Base-by-base conservation (phyloP, 805 yeast species). In the Kluyveromyces starmeri region DNA sequence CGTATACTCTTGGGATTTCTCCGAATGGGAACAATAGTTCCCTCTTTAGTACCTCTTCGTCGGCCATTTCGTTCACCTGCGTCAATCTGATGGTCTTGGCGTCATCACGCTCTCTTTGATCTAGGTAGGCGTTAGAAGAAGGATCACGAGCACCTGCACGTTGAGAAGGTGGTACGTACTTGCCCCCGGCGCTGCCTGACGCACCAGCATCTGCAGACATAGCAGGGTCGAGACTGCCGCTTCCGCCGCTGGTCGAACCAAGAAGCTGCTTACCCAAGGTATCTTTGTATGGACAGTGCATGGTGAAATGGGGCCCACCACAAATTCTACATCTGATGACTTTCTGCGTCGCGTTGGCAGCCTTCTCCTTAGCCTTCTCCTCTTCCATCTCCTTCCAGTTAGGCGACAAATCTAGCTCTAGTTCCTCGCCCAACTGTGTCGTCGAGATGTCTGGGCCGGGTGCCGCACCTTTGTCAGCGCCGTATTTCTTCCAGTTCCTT, bases 231-330 rank as follows among this genome's bases (percentile, higher is more conserved):
- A 23, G n/a, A n/a, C n/a, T n/a, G 61, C 58, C 15, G 49, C 50
- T 21, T 47, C 39, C 34, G 41, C 56, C 44, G 39, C 57, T 44
- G 21, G 55, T 46, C 26, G 56, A 53, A 20, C 55, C 59, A n/a
- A n/a, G n/a, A n/a, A n/a, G n/a, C 38, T 65, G 61, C 35, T 68
- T 67, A 30, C 65, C 83, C 58, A 89, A 68, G 24, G 92, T 82
- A 51, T 81, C 94, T 67, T 83, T 88, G 73, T 75, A 85, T 44
- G 98, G 98, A 82, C 99, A 92, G 66, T 81, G 79, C 59, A 85
- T 67, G 27, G 96, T 83, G 73, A 78, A 83, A 70, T 92, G 99
- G 47, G 76, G 81, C 55, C 95, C 96, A 41, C 82, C 83, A 80
- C 99, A 92, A 36, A 72, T 66, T 73, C 96, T 83, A 75, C 98